Base-by-base conservation (phyloP, 768 basidiomycete species). In the Terana coerulea region DNA sequence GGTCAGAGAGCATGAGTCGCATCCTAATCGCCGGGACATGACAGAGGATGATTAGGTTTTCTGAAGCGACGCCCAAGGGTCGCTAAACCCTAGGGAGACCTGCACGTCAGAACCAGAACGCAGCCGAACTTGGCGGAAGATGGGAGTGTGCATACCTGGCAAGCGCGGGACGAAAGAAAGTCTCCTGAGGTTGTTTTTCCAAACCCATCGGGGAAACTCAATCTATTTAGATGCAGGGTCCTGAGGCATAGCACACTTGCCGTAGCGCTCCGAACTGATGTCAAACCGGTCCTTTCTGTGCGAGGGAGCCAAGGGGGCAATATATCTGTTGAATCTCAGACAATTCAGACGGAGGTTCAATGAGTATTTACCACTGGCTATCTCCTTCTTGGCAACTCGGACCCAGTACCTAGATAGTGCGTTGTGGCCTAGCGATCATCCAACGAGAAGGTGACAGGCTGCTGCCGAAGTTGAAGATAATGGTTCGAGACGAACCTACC, bases 111-210 rank as follows among this genome's bases (percentile, higher is more conserved):
- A 22, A 41, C 42, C 39, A 28, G 21, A 22, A 41, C 42, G 15
- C 30, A 43, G 41, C 47, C 53, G 53, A 48, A 36, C 34, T 47
- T 9, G 41, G 47, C 52, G 52, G 47, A 35, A 51, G 37, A 37
- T 37, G 22, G 26, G 44, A 21, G n/a, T 29, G 26, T n/a, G 5
- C 43, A 30, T 17, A 29, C 43, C 28, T n/a, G n/a, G 28, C 25
- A 39, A 43, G 49, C 41, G 49, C 52, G 52, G 29, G 42, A 26
- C 25, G 52, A 53, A 41, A 53, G 47, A 28, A 43, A 34, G 22
- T 45, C 53, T 49, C 53, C 40, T 42, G 41, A 50, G 53, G 47
- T 50, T 54, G 53, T 50, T 49, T 44, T 41, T 39, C 48, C 40
- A 49, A 54, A 50, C n/a, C 25, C 33, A 49, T 54, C 48, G 25